Evolutionary conservation across 2,329 filamentous ascomycete species (phyloP).

Genomic region (Claviceps lovelessii): DNA sequence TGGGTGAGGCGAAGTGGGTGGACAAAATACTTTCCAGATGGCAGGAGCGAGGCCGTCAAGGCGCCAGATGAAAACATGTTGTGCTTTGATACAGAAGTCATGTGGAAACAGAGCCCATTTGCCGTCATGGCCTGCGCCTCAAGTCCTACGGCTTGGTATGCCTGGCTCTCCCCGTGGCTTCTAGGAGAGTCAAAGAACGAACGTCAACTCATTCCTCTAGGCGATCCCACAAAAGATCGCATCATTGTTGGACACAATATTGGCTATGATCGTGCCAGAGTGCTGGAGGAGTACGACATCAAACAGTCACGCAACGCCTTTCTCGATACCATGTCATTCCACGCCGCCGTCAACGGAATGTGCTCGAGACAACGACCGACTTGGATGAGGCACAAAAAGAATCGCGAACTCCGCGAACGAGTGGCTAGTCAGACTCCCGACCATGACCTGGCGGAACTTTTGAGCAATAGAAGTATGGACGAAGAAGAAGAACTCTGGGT

Average conservation of each 20-base stretch:
- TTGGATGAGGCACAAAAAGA: slow-evolving; percentile 96
- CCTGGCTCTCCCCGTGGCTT: slow-evolving; percentile 92
- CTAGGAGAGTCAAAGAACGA: slow-evolving; percentile 65
- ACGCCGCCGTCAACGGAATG: slow-evolving; percentile 97
- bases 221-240: slow-evolving; percentile 56
- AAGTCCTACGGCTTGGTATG: slow-evolving; percentile 86
- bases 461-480: slow-evolving; percentile 56
- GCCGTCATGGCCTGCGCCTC: slow-evolving; percentile 95
- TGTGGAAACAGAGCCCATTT: slow-evolving; percentile 87
- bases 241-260: slow-evolving; percentile 91
- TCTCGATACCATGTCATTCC: slow-evolving; percentile 93
- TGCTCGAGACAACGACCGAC: slow-evolving; percentile 90
- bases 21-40: slow-evolving; percentile 80
- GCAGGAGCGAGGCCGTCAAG: slow-evolving; percentile 53
- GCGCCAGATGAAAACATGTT: slow-evolving; percentile 69
- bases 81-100: slow-evolving; percentile 90
- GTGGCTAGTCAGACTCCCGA: slow-evolving; percentile 58
- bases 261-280: slow-evolving; percentile 80
- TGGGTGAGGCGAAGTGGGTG: slow-evolving; percentile 77
- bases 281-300: slow-evolving; percentile 78
- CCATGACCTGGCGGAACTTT: slow-evolving; percentile 53
- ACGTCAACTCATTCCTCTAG: slow-evolving; percentile 74
- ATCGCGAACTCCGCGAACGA: slow-evolving; percentile 66
- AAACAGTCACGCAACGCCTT: slow-evolving; percentile 74
- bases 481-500: slow-evolving; percentile 96